Percentiles rank a stretch among this genome's conserved stretches.
Conservation (phyloP, 768 basidiomycete species). For the Pisolithus tinctorius region DNA sequence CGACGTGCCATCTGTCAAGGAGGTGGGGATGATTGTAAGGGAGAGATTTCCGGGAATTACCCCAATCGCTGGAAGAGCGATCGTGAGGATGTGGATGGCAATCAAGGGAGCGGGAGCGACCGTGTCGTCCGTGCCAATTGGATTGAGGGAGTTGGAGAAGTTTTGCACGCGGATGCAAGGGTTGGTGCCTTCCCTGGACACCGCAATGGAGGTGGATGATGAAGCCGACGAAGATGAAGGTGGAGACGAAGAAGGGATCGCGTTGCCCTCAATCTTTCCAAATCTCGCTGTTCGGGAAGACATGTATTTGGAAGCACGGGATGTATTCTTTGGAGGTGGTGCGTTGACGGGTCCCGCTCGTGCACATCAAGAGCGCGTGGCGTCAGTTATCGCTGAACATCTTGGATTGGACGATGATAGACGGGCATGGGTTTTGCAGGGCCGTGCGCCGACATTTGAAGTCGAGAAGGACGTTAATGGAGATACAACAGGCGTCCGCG, state of each 20-base stretch:
- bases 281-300: constrained; percentile 81
- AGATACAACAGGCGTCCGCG: constrained; percentile 44
- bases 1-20: constrained; percentile 51
- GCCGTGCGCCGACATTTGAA: constrained; percentile 60
- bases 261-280: constrained; percentile 46
- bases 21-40: constrained; percentile 65
- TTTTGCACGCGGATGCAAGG: constrained; percentile 70
- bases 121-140: constrained; percentile 53
- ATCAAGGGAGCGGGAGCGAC: constrained; percentile 46
- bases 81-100: constrained; percentile 66
- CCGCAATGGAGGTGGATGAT: constrained; percentile 35
- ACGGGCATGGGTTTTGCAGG: constrained; percentile 60
- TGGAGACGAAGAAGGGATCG: constrained; percentile 16
- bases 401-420: constrained; percentile 67
- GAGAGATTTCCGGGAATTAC: constrained; percentile 60
- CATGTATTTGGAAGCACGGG: constrained; percentile 80
- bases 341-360: constrained; percentile 46
- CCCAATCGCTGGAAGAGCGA: constrained; percentile 36
- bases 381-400: constrained; percentile 48
- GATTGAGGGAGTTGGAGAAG: constrained; percentile 76
- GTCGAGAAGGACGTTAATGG: constrained; percentile 65
- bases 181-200: constrained; percentile 46
- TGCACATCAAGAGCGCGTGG: constrained; percentile 43
- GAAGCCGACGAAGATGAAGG: constrained; percentile 1
- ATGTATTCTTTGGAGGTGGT: constrained; percentile 84